phyloP scores from a whole-genome alignment of 176 grass and related monocot species.

The Saccharum spontaneum region DNA sequence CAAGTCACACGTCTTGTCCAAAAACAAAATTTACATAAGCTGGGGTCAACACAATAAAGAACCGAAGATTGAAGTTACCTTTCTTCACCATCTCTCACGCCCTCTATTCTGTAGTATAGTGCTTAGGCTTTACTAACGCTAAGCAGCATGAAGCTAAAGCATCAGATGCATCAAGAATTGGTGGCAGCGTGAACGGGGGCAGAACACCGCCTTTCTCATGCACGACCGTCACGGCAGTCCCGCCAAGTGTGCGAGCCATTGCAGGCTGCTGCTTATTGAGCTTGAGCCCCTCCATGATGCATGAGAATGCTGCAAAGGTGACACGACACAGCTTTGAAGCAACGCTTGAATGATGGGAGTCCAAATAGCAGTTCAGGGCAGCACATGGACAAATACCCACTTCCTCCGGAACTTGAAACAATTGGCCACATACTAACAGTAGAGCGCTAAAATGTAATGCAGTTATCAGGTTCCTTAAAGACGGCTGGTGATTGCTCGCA shows the following conservation, averaged over 20 bases:
- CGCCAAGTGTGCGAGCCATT: constrained; percentile 39
- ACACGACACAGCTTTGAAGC: constrained; percentile 69
- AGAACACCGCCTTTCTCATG: constrained; percentile 41
- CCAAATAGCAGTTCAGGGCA: neutral
- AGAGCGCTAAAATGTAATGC: neutral
- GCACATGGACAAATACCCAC: neutral
- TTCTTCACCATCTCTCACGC: constrained; percentile 16
- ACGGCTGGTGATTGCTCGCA: no score
- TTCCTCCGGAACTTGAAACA: neutral
- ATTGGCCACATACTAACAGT: neutral
- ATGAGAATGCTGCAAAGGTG: constrained; percentile 92
- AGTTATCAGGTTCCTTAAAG: neutral
- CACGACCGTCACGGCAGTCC: neutral
- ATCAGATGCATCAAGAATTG: constrained; percentile 53
- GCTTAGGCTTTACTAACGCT: constrained; percentile 59
- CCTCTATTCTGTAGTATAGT: constrained; percentile 17
- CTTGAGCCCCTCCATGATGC: constrained; percentile 89
- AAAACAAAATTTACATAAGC: constrained; percentile 39
- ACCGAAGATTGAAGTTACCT: constrained; percentile 3
- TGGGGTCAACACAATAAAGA: constrained; percentile 10
- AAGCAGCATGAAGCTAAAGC: constrained; percentile 74
- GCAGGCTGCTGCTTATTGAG: constrained; percentile 89
- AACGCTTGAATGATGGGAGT: constrained; percentile 30
- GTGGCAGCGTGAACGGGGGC: constrained; percentile 78
- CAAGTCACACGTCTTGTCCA: neutral